phyloP scores from a whole-genome alignment of 2,329 filamentous ascomycete species.

The Verticillium dahliae region DNA sequence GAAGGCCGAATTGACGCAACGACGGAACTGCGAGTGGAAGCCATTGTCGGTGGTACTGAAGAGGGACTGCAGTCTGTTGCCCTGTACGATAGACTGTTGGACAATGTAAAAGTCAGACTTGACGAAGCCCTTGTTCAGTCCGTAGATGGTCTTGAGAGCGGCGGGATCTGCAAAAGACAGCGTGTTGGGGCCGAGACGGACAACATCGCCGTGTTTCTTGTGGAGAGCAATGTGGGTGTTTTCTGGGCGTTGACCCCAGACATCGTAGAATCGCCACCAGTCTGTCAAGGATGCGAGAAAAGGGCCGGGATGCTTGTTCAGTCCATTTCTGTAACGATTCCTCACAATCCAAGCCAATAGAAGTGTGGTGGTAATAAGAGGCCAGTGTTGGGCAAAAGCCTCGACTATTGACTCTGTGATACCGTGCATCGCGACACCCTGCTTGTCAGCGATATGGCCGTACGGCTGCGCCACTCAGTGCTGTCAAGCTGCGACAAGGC shows the following conservation, averaged over 20 bases:
- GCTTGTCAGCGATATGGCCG: neutral
- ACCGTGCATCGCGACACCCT: constrained; percentile 14
- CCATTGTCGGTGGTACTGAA: constrained; percentile 71
- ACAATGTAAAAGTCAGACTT: constrained; percentile 83
- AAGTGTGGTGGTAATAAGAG: constrained; percentile 23
- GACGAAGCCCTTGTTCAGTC: constrained; percentile 71
- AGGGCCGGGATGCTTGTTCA: constrained; percentile 68
- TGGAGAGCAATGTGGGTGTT: constrained; percentile 63
- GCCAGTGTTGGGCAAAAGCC: constrained; percentile 36
- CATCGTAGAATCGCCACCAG: constrained; percentile 69
- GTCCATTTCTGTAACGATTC: constrained; percentile 47
- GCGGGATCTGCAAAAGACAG: constrained; percentile 69
- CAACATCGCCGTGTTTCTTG: constrained; percentile 64
- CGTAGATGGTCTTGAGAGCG: constrained; percentile 71
- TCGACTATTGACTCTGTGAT: constrained; percentile 27
- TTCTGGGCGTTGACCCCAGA: constrained; percentile 58
- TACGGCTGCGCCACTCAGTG: too few species aligned
- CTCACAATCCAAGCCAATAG: constrained; percentile 34
- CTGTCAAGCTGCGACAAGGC: neutral
- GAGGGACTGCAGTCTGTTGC: constrained; percentile 61
- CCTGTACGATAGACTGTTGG: constrained; percentile 66
- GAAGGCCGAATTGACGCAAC: constrained; percentile 71
- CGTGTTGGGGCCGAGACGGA: constrained; percentile 67
- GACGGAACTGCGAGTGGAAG: constrained; percentile 68
- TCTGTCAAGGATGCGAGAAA: constrained; percentile 57